These are phyloP conservation scores for Leishmania tropica DNA, from an alignment of 208 protist species.

Conservation along the genomic window DNA sequence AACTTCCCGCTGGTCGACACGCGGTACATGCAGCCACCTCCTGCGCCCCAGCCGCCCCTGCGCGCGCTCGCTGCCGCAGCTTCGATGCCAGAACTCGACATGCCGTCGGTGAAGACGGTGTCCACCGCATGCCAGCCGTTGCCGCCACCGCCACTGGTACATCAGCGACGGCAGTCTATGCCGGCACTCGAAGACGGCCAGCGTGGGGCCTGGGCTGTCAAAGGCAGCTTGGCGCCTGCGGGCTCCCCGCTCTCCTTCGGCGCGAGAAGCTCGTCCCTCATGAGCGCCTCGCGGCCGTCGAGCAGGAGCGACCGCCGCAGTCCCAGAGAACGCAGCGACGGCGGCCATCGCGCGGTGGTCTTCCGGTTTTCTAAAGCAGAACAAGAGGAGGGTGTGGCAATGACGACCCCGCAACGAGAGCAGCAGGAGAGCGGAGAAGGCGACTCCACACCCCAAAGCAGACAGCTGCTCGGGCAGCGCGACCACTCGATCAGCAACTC, in stretches of 20 bases:
- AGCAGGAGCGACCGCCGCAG: constrained; percentile 4
- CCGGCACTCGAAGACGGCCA: neutral
- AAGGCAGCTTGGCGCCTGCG: constrained; percentile 4
- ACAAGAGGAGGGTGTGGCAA: neutral
- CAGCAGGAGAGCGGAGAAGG: neutral
- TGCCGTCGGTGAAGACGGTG: constrained; percentile 3
- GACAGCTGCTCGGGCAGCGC: neutral
- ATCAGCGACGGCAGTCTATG: neutral
- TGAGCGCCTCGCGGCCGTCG: constrained; percentile 1
- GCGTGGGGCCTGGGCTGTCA: constrained; percentile 12
- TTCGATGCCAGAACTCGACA: neutral
- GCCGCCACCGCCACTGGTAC: constrained; percentile 7
- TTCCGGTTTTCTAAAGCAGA: neutral
- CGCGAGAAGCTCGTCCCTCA: neutral
- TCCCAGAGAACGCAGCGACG: neutral
- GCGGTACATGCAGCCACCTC: neutral
- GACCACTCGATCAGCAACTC: neutral
- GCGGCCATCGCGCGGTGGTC: neutral
- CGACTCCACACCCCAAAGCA: neutral
- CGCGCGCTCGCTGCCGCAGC: neutral
- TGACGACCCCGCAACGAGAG: neutral
- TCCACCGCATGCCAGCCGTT: neutral
- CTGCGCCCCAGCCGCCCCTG: neutral
- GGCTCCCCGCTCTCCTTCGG: constrained; percentile 1
- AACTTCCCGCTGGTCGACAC: neutral